Conservation (phyloP, 805 yeast genomes). For the Isabelozyma heimii region DNA sequence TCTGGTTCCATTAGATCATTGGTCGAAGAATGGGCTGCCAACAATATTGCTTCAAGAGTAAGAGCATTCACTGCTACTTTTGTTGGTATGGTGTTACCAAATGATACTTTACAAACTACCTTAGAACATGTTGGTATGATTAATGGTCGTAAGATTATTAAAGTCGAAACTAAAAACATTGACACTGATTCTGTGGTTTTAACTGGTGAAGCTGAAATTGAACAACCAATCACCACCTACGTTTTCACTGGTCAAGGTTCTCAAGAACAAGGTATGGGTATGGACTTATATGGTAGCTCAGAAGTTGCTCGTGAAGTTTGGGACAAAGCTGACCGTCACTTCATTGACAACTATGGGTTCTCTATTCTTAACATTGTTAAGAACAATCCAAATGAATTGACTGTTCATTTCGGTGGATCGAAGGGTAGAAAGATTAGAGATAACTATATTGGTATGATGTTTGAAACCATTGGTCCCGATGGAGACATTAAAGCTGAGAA, state of each 20-base stretch:
- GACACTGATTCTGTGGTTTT: slow-evolving; percentile 77
- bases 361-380: slow-evolving; percentile 93
- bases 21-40: slow-evolving; percentile 98
- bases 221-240: slow-evolving; percentile 94
- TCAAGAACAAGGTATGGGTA: slow-evolving; percentile 99
- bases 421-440: slow-evolving; percentile 93
- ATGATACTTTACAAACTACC: slow-evolving; percentile 80
- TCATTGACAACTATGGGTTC: slow-evolving; percentile 92
- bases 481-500: slow-evolving; percentile 86
- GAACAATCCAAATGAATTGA: slow-evolving; percentile 92
- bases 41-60: slow-evolving; percentile 92
- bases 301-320: slow-evolving; percentile 93
- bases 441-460: slow-evolving; percentile 95
- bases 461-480: slow-evolving; percentile 85
- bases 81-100: slow-evolving; percentile 97
- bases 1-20: slow-evolving; percentile 92
- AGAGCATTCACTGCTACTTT: slow-evolving; percentile 89
- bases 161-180: slow-evolving; percentile 82
- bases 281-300: slow-evolving; percentile 91
- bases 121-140: slow-evolving; percentile 98
- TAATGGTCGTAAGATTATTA: slow-evolving; percentile 96
- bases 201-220: slow-evolving; percentile 96
- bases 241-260: slow-evolving; percentile 99
- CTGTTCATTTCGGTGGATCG: slow-evolving; percentile 97
- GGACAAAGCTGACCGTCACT: slow-evolving; percentile 97